These are phyloP conservation scores for Pseudocohnilembus persalinus DNA, from an alignment of 169 alveolate species.

Conservation along the genomic window DNA sequence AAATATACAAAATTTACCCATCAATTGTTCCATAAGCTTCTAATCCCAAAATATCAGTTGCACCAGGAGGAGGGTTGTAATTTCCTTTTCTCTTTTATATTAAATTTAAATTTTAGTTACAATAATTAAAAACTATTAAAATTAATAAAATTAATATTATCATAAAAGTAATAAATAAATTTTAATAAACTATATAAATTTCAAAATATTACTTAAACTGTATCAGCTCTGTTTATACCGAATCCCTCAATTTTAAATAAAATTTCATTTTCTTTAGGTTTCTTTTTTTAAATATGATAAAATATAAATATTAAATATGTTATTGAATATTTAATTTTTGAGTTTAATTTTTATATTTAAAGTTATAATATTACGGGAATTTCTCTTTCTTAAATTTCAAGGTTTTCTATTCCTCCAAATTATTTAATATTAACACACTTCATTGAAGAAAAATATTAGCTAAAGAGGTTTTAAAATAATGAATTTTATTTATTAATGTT, in stretches of 20 bases:
- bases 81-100: conserved; percentile 63
- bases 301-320: no score
- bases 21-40: conserved; percentile 60
- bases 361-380: not conserved
- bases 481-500: no score
- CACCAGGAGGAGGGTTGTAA: conserved; percentile 77
- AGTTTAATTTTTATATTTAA: no score
- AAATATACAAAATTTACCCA: no score
- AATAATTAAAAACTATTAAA: not conserved
- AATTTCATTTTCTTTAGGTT: not conserved
- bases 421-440: no score
- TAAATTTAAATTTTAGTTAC: not conserved
- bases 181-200: no score
- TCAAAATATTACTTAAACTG: conserved; percentile 33
- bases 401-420: not conserved
- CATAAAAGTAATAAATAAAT: no score
- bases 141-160: no score
- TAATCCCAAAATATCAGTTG: conserved; percentile 64
- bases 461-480: not conserved
- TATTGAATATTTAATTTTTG: not conserved
- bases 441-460: not conserved
- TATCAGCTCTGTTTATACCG: conserved; percentile 67
- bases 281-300: not conserved
- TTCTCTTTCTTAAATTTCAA: not conserved
- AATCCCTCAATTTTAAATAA: not conserved